Base-by-base conservation (phyloP, 2,329 filamentous ascomycete genomes). In the Aspergillus ruber region DNA sequence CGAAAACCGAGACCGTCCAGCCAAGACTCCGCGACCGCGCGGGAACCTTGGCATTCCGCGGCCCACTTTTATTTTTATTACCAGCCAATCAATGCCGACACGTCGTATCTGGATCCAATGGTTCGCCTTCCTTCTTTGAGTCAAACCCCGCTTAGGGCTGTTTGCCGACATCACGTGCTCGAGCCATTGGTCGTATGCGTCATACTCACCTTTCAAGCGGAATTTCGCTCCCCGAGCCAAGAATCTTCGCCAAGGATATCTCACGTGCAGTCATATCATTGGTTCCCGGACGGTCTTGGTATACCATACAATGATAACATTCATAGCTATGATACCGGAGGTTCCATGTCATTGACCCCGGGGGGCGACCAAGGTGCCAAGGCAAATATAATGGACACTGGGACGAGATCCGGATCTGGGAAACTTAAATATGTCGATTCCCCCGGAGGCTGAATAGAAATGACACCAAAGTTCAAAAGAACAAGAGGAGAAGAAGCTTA, bases 31-130 rank as follows among this genome's bases (percentile, higher is more conserved):
- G 40, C 50, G 49, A 46, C 52, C 47, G 43, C 50, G 44, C 46
- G 48, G 48, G 44, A 43, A 27, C 4, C 52, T 58, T 56, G 56
- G 54, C 54, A 44, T 50, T 56, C 54, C 54, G 54, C 53, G 51
- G 29, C 38, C 40, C 21, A 40, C 20, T 27, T 9, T 17, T 27
- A 3, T 40, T 35, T n/a, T 6, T 2, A 4, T 17, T 10, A 20
- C 51, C 42, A 56, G 51, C 52, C 46, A 54, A 38, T 29, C 8
- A 18, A 38, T 4, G 3, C n/a, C n/a, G 6, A 38, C 35, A 13
- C 3, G 6, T 15, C 10, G 35, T 18, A 38, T 38, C 35, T 38
- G 35, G 35, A 18, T 17, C 15, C 35, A 15, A 38, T 17, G 35
- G n/a, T 38, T 38, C 35, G 35, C 35, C 35, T 18, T 29, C 25